Base-by-base conservation (phyloP, 257 asterid species). In the Orobanche coerulescens region DNA sequence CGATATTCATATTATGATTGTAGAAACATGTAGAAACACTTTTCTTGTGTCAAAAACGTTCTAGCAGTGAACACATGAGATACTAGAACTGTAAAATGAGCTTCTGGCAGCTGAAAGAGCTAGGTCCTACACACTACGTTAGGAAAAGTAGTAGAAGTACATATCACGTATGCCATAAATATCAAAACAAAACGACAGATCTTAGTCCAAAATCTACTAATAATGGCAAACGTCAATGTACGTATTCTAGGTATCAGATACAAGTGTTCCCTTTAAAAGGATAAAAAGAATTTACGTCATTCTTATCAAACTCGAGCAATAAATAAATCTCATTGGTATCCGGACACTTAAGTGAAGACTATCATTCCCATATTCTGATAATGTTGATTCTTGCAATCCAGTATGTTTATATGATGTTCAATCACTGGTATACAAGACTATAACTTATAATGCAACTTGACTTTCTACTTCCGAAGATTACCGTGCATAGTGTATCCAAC, bases 391-490 rank as follows among this genome's bases (percentile, higher is more conserved):
- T 14, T 47, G 56, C 43, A 34, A 24, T 50, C 40, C 44, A 55
- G 19, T 50, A 26, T 57, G 25, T 44, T 25, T 20, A 23, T 20
- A 23, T 61, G 69, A 58, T 31, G 53, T 57, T 50, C 58, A 61
- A 31, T 22, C 68, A 58, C 42, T 31, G 50, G 43, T 42, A 52
- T 43, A 28, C 24, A 24, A 42, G 5, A 22, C 13, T 20, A 26
- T 14, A 19, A 33, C 11, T 50, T 14, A n/a, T n/a, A n/a, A 13
- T 15, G 58, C 58, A 49, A 22, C n/a, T 16, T 44, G 4, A 54
- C 44, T 8, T 50, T 30, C 37, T 55, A 11, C 36, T 42, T 36
- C 14, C 57, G 11, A 39, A 0, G 30, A 19, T 12, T 9, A 40
- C 34, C 10, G 26, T 30, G 39, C 8, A 43, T 6, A 8, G 20